Conservation (phyloP, 1,284 basidiomycete species). For the Cutaneotrichosporon dermatis region DNA sequence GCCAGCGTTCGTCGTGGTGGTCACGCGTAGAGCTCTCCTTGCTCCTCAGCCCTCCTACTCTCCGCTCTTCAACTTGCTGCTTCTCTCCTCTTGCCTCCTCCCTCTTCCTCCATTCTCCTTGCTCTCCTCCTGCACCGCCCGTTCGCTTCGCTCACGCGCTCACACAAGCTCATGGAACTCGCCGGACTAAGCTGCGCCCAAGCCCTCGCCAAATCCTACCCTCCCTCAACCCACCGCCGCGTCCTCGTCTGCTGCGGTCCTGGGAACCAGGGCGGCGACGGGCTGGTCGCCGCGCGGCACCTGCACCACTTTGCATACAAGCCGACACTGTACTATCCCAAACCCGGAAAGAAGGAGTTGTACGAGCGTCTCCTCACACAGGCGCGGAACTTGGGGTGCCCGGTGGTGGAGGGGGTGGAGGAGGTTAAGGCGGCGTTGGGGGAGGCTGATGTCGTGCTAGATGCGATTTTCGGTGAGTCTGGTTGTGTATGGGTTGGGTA, state of each 20-base stretch:
- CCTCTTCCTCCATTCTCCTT: no score
- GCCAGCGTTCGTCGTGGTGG: no score
- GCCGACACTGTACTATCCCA: constrained; percentile 84
- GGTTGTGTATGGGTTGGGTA: no score
- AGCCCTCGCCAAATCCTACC: constrained; percentile 72
- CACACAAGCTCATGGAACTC: constrained; percentile 83
- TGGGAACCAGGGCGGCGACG: constrained; percentile 96
- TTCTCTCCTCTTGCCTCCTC: no score
- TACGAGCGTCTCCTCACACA: constrained; percentile 81
- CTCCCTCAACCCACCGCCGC: constrained; percentile 59
- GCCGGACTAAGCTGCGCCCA: constrained; percentile 96
- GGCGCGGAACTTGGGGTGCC: constrained; percentile 80
- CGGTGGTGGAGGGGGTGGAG: constrained; percentile 57
- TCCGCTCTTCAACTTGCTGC: no score
- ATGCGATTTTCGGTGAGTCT: constrained; percentile 76
- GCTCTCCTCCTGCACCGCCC: no score
- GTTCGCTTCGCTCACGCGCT: neutral
- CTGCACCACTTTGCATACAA: constrained; percentile 83
- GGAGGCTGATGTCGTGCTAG: constrained; percentile 77
- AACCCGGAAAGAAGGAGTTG: constrained; percentile 74
- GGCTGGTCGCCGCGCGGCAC: constrained; percentile 92
- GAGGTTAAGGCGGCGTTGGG: constrained; percentile 57
- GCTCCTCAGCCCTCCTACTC: no score
- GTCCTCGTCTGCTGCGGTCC: constrained; percentile 94
- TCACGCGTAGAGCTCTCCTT: no score